phyloP scores from a whole-genome alignment of 192 early-diverging fungal species.

The Linnemannia exigua region DNA sequence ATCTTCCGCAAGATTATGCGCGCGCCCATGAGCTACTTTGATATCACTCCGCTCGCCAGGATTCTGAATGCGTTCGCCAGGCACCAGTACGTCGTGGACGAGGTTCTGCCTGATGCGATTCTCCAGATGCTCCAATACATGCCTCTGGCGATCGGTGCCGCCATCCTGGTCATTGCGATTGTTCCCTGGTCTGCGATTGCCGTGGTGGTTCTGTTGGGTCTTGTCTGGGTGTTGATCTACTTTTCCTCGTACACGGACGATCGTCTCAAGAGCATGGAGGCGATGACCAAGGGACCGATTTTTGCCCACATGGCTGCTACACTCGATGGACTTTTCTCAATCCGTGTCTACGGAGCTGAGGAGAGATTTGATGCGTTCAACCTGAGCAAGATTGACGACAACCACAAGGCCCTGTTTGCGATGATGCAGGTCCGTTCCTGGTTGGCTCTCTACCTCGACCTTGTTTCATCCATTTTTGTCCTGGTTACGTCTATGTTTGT shows the following conservation, averaged over 20 bases:
- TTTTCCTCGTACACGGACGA: slow-evolving; percentile 62
- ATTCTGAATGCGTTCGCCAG: slow-evolving; percentile 75
- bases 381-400: slow-evolving; percentile 72
- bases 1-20: slow-evolving; percentile 74
- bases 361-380: slow-evolving; percentile 70
- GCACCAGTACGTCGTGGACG: slow-evolving; percentile 57
- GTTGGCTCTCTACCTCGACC: slow-evolving; percentile 73
- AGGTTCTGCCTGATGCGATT: slow-evolving; percentile 53
- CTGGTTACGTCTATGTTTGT: slow-evolving; percentile 73
- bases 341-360: slow-evolving; percentile 74
- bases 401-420: slow-evolving; percentile 78
- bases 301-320: slow-evolving; percentile 81
- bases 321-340: slow-evolving; percentile 77
- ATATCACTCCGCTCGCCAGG: slow-evolving; percentile 77
- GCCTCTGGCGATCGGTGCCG: slow-evolving; percentile 62
- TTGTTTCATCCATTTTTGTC: slow-evolving; percentile 74
- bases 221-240: slow-evolving; percentile 61
- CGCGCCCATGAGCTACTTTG: slow-evolving; percentile 78
- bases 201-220: slow-evolving; percentile 56
- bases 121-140: slow-evolving; percentile 58
- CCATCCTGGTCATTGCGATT: slow-evolving; percentile 70
- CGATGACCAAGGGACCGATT: slow-evolving; percentile 75
- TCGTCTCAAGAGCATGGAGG: slow-evolving; percentile 72
- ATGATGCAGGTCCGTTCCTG: slow-evolving; percentile 74
- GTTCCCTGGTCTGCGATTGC: slow-evolving; percentile 75